phyloP scores from a whole-genome alignment of 768 basidiomycete species.

The Suillus sp. region DNA sequence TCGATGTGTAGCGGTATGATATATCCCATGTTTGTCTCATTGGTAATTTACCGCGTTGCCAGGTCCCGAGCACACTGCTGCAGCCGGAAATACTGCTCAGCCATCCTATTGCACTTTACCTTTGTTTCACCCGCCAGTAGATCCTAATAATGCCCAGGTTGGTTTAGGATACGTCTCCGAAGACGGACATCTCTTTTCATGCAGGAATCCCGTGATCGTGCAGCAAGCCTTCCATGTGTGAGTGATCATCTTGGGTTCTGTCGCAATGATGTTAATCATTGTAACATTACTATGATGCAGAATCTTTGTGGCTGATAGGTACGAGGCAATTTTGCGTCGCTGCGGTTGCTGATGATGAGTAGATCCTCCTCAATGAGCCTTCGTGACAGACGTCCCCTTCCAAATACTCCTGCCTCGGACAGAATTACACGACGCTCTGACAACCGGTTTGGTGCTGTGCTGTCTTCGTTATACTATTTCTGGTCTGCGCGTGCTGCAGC shows the following conservation, averaged over 20 bases:
- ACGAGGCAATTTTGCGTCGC: not conserved
- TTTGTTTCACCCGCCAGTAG: constrained; percentile 48
- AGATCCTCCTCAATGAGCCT: constrained; percentile 55
- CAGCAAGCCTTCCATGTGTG: constrained; percentile 64
- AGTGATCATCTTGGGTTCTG: constrained; percentile 24
- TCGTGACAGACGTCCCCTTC: constrained; percentile 46
- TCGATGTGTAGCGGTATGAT: constrained; percentile 50
- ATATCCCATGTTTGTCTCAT: not conserved
- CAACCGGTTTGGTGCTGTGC: constrained; percentile 61
- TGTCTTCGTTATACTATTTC: constrained; percentile 55
- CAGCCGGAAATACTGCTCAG: constrained; percentile 39
- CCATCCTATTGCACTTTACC: constrained; percentile 59
- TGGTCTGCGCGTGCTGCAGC: constrained; percentile 54
- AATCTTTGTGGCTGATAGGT: constrained; percentile 59
- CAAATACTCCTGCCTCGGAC: constrained; percentile 42
- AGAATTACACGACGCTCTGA: constrained; percentile 39
- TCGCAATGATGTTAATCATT: not conserved
- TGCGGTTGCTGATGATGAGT: constrained; percentile 5
- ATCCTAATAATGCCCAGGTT: constrained; percentile 27
- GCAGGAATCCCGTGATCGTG: constrained; percentile 53
- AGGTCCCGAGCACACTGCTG: constrained; percentile 54
- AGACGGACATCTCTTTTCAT: constrained; percentile 59
- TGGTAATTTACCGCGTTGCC: not conserved
- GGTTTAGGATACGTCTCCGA: constrained; percentile 50
- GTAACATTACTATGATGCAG: constrained; percentile 25